phyloP scores from a whole-genome alignment of 495 filamentous ascomycete species.

The Patellaria atrata region DNA sequence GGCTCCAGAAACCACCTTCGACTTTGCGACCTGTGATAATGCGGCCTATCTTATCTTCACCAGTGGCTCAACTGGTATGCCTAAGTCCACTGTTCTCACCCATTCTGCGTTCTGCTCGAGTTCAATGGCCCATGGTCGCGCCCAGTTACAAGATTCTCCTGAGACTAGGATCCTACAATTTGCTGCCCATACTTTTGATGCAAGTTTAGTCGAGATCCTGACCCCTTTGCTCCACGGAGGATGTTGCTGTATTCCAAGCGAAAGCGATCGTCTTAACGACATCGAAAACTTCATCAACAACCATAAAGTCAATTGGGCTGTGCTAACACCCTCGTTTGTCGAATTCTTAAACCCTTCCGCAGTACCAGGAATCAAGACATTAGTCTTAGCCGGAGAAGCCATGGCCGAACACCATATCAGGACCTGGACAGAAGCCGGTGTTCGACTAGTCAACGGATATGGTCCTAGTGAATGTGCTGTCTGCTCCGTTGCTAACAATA shows the following conservation, averaged over 20 bases:
- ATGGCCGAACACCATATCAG: constrained; percentile 13
- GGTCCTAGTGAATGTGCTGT: constrained; percentile 18
- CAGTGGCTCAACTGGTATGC: constrained; percentile 37
- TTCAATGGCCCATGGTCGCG: constrained; percentile 31
- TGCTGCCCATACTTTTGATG: constrained; percentile 41
- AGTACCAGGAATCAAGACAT: constrained; percentile 9
- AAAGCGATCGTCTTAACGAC: constrained; percentile 40
- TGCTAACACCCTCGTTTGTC: constrained; percentile 38
- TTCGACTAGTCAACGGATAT: constrained; percentile 11
- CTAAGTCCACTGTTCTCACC: constrained; percentile 35
- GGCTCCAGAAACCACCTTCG: neutral
- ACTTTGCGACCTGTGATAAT: constrained; percentile 16
- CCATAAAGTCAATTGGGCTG: constrained; percentile 35
- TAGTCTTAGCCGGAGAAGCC: constrained; percentile 16
- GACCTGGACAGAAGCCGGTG: constrained; percentile 11
- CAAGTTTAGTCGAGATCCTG: constrained; percentile 36
- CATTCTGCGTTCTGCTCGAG: constrained; percentile 37
- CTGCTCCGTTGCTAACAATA: constrained; percentile 5
- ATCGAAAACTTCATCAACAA: constrained; percentile 34
- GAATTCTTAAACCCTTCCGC: constrained; percentile 17
- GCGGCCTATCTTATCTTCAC: constrained; percentile 38
- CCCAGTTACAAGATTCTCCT: constrained; percentile 22
- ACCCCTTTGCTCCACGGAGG: constrained; percentile 41
- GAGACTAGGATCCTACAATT: constrained; percentile 38
- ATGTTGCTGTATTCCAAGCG: constrained; percentile 46